Evolutionary conservation across 805 yeast genomes (phyloP).

Genomic region (Saccharomycopsis sp.): DNA sequence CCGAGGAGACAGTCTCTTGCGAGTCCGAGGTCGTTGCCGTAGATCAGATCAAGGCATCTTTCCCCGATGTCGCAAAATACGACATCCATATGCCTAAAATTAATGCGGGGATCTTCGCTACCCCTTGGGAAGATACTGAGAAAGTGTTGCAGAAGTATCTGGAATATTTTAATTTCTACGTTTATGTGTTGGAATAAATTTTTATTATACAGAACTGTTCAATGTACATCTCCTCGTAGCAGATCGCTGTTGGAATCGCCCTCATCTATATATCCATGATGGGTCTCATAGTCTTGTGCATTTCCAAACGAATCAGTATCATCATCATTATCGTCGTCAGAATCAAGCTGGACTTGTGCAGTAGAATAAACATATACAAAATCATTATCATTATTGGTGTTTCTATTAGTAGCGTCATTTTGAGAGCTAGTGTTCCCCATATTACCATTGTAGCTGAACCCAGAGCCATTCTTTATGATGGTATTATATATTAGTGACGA

Average conservation of each 20-base stretch:
- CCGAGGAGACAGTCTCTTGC: conserved; percentile 4
- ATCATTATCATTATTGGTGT: background rate
- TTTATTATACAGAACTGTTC: background rate
- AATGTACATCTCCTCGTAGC: background rate
- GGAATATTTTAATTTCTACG: conserved; percentile 34
- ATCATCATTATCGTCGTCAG: conserved; percentile 1
- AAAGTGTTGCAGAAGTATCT: conserved; percentile 32
- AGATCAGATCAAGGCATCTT: conserved; percentile 8
- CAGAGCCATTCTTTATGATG: background rate
- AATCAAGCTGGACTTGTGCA: conserved; percentile 5
- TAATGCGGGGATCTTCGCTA: conserved; percentile 73
- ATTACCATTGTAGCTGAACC: background rate
- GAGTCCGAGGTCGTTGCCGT: conserved; percentile 12
- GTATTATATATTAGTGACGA: background rate
- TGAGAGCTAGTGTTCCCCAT: background rate
- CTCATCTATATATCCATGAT: background rate
- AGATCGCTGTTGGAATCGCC: background rate
- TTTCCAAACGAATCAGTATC: background rate
- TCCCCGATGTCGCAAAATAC: conserved; percentile 21
- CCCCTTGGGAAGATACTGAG: conserved; percentile 74
- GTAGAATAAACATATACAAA: conserved; percentile 8
- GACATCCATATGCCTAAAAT: conserved; percentile 64
- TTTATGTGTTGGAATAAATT: conserved; percentile 35
- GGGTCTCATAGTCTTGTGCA: background rate
- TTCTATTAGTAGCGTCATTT: background rate